Evolutionary conservation across 805 yeast genomes (phyloP), one percentile per base, ranked within the genome.

Genomic region (Spathaspora hagerdaliae): DNA sequence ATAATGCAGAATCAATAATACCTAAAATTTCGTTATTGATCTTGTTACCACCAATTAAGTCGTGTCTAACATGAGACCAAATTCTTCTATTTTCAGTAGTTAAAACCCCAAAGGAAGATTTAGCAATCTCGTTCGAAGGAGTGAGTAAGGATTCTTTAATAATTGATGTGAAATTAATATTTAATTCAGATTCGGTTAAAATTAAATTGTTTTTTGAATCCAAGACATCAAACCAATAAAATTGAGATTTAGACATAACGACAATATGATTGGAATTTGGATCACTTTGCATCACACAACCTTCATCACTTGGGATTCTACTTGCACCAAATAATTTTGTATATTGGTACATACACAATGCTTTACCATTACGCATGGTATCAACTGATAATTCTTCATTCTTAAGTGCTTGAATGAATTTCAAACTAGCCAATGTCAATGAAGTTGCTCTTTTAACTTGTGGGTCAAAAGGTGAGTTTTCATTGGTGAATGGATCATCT

Each of bases 191-290:
- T 58, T 88, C 92, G 1, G 84, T 74, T 59, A 90, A 71, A 40
- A 89, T 75, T 50, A 90, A 72, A 58, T 87, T 83, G 60, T 86
- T 81, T 51, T 81, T 68, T 41, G 74, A 73, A 63, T 89, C 95
- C 55, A 90, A 69, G 1, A 90, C 97, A 60, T 90, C 96, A 61
- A 90, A 90, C 96, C 97, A 90, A 67, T 90, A 90, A 63, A 89
- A 87, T 64, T 90, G 96, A 2, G 96, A 86, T 57, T 86, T 83
- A 50, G 88, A 82, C 61, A 88, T 68, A 12, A 90, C 91, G 8
- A 89, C 83, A 33, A 90, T 81, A 63, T 90, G 97, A 56, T 82
- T 85, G 1, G 94, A 82, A 8, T 81, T 71, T 7, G 74, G 60
- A 63, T 87, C 96, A 1, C 87, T 78, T 64, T 89, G 96, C 82